Evolutionary conservation across 23 red algal species (phyloP), one percentile per base, ranked within the genome.

Genomic region (Agarophyton chilense): DNA sequence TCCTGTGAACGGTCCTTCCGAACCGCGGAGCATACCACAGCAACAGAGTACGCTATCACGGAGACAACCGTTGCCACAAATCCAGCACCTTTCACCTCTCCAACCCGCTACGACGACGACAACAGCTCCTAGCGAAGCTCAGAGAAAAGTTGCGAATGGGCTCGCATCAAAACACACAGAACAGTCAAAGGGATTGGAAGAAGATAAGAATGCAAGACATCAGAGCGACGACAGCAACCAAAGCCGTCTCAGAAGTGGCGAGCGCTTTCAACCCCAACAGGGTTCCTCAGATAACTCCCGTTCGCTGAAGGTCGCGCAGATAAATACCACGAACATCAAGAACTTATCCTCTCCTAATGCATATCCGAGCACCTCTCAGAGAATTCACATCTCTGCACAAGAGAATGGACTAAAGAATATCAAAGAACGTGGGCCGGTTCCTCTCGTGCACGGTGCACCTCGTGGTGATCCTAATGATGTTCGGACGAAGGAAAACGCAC

Each of bases 61-160:
- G 49, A 56, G 40, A 25, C 74, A 78, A 57, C 24, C 74, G 2
- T 18, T 78, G 47, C 74, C 74, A 41, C 74, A 78, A 57, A 78
- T 78, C 22, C 74, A 78, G 25, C 29, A 53, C 4, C 74, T 52
- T 18, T 46, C 47, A 7, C 46, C 52, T 53, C 40, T 47, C 5
- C 36, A 19, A 46, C 74, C 53, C 16, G 14, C 41, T 2, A 18
- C 11, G 10, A n/a, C 39, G 31, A 4, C 36, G 22, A 18, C 44
- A 6, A 12, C 44, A 47, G 44, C 12, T 47, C 44, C 11, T 22
- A 16, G 6, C 14, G 26, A 38, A 38, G 4, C 65, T 2, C 65
- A 44, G 18, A 17, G 39, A 24, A 40, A 72, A 34, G 39, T 21
- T 25, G 26, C 65, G 1, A 28, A 42, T 25, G 26, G 3, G 13